Conservation (phyloP, 208 protist species). For the Leishmania arabica region DNA sequence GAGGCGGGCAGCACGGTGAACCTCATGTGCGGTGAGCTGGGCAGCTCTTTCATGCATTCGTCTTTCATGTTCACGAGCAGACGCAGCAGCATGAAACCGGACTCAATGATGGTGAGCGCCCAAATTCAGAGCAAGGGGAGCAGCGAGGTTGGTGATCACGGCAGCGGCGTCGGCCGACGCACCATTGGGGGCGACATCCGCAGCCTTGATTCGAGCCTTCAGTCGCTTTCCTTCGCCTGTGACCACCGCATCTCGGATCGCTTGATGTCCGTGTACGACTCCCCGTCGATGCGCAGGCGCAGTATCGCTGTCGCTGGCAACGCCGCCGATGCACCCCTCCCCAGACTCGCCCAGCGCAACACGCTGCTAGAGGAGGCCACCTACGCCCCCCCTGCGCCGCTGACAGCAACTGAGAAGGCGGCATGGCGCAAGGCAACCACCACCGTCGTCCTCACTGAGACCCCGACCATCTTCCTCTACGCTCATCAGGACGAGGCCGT, state of each 20-base stretch:
- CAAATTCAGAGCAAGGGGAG: not conserved
- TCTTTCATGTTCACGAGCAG: slow-evolving; percentile 46
- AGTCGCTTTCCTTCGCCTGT: slow-evolving; percentile 35
- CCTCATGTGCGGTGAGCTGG: slow-evolving; percentile 29
- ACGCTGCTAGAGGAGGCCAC: slow-evolving; percentile 41
- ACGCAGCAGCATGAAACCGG: slow-evolving; percentile 6
- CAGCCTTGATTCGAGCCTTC: slow-evolving; percentile 43
- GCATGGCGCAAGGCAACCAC: slow-evolving; percentile 63
- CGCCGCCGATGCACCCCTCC: slow-evolving; percentile 1
- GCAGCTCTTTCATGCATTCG: slow-evolving; percentile 73
- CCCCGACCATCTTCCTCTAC: slow-evolving; percentile 88
- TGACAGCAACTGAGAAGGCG: slow-evolving; percentile 52
- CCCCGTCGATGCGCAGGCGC: not conserved
- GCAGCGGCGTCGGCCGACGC: not conserved
- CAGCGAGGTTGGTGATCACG: slow-evolving; percentile 9
- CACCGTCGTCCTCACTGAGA: slow-evolving; percentile 78
- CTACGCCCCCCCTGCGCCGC: slow-evolving; percentile 13
- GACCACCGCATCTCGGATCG: slow-evolving; percentile 22
- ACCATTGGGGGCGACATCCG: not conserved
- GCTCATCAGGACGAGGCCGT: slow-evolving; percentile 87
- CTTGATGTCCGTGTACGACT: slow-evolving; percentile 12
- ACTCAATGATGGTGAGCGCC: not conserved
- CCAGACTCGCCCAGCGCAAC: slow-evolving; percentile 26
- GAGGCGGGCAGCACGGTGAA: slow-evolving; percentile 5
- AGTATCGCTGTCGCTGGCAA: slow-evolving; percentile 7